phyloP scores from a whole-genome alignment of 1,284 basidiomycete genomes.

The Phenoliferia sp. region DNA sequence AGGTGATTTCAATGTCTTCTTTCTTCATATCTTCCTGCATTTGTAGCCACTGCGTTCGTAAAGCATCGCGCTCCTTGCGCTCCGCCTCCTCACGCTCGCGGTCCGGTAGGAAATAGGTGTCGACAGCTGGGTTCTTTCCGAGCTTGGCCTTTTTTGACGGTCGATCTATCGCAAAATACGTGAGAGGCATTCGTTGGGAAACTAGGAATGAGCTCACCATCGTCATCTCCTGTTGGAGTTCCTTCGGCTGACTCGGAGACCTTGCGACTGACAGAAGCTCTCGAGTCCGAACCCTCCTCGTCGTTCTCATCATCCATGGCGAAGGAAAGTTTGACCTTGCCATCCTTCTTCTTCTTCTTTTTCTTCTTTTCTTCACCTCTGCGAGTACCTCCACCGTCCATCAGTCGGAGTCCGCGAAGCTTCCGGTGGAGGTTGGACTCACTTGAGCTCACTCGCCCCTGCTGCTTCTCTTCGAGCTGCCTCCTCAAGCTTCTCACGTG shows the following conservation, averaged over 20 bases:
- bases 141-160: conserved; percentile 66
- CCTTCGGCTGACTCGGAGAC: conserved; percentile 8
- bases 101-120: conserved; percentile 97
- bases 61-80: conserved; percentile 75
- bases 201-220: conserved; percentile 1
- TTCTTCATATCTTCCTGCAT: conserved; percentile 83
- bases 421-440: conserved; percentile 46
- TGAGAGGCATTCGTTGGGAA: background rate
- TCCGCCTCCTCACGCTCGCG: conserved; percentile 91
- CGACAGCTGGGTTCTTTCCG: conserved; percentile 91
- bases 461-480: conserved; percentile 85
- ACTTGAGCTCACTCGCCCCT: conserved; percentile 71
- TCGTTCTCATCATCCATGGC: conserved; percentile 64
- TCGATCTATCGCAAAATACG: background rate
- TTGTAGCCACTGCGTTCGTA: conserved; percentile 83
- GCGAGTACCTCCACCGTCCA: conserved; percentile 2
- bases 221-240: conserved; percentile 7
- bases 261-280: conserved; percentile 7
- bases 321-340: conserved; percentile 62
- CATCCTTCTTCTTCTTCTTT: conserved; percentile 79
- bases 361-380: conserved; percentile 57
- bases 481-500: conserved; percentile 84
- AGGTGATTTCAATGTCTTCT: conserved; percentile 86
- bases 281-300: conserved; percentile 24
- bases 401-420: conserved; percentile 42